These are phyloP conservation scores for Zarea fungicola DNA, from an alignment of 2,329 filamentous ascomycete genomes.

Conservation along the genomic window DNA sequence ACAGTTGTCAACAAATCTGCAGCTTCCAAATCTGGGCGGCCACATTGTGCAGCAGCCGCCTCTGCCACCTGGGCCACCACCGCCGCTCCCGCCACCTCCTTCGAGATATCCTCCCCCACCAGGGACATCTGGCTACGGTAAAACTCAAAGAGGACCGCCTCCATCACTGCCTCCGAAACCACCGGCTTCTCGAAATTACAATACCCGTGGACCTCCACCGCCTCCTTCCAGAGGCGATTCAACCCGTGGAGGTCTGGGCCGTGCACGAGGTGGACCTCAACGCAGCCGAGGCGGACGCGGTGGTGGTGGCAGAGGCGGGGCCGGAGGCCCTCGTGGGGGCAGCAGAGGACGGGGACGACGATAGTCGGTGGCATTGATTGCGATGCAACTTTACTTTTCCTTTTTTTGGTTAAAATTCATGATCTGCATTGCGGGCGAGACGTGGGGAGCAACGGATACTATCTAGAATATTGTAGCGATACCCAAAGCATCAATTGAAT, in stretches of 20 bases:
- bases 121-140: conserved; percentile 16
- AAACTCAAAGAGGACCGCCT: conserved; percentile 12
- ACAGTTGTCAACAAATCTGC: conserved; percentile 36
- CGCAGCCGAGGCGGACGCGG: conserved; percentile 21
- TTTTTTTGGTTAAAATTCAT: too few relatives aligned
- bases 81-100: conserved; percentile 22
- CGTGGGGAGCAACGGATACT: neutral
- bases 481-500: conserved; percentile 1
- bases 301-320: conserved; percentile 21
- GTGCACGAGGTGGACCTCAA: conserved; percentile 1
- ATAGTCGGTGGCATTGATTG: neutral
- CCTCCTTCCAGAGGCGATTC: conserved; percentile 16
- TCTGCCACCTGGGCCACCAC: conserved; percentile 34
- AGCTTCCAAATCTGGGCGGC: conserved; percentile 24
- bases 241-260: neutral
- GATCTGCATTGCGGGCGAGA: neutral
- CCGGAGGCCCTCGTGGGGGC: too few relatives aligned
- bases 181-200: conserved; percentile 4
- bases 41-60: conserved; percentile 29
- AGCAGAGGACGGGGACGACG: conserved; percentile 5
- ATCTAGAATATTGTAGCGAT: conserved; percentile 1
- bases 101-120: conserved; percentile 23
- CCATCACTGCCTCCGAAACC: conserved; percentile 13
- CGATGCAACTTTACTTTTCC: neutral
- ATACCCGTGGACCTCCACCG: conserved; percentile 26